Conservation (phyloP, 306 rosid species). For the Rosa persica region DNA sequence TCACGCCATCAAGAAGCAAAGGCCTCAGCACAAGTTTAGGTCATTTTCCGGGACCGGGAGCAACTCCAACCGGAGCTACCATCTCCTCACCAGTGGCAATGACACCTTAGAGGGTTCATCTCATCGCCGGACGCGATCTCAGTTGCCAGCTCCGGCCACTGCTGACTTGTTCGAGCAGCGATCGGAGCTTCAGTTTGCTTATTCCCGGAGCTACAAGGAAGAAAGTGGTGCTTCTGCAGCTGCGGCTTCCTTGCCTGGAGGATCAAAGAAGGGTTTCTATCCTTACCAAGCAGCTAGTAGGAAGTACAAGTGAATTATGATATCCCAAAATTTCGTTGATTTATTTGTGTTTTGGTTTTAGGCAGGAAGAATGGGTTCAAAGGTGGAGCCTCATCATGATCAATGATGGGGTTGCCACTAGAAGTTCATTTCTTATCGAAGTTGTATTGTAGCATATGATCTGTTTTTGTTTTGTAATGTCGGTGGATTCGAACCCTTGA, state of each 20-base stretch:
- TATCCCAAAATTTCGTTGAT: background rate
- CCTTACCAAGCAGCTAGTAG: constrained; percentile 1
- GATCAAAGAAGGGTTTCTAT: constrained; percentile 11
- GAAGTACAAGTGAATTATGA: background rate
- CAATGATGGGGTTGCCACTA: constrained; percentile 5
- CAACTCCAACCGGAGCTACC: constrained; percentile 68
- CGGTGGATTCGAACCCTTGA: background rate
- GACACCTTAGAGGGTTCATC: constrained; percentile 55
- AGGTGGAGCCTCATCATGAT: constrained; percentile 18
- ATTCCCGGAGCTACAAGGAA: constrained; percentile 16
- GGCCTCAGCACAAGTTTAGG: constrained; percentile 38
- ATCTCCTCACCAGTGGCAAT: constrained; percentile 37
- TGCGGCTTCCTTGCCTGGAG: background rate
- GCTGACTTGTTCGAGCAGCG: constrained; percentile 35
- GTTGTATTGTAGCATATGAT: background rate
- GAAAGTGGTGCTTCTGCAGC: constrained; percentile 3
- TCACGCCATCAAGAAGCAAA: constrained; percentile 65
- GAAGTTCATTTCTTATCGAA: constrained; percentile 2
- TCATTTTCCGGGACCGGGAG: constrained; percentile 37
- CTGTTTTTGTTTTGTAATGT: background rate
- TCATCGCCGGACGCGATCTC: constrained; percentile 68
- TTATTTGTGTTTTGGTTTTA: background rate
- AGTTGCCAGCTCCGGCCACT: constrained; percentile 43
- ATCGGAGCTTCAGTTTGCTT: constrained; percentile 8
- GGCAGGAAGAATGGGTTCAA: background rate